Conservation (phyloP, 2,329 filamentous ascomycete species). For the Byssoonygena ceratinophila region DNA sequence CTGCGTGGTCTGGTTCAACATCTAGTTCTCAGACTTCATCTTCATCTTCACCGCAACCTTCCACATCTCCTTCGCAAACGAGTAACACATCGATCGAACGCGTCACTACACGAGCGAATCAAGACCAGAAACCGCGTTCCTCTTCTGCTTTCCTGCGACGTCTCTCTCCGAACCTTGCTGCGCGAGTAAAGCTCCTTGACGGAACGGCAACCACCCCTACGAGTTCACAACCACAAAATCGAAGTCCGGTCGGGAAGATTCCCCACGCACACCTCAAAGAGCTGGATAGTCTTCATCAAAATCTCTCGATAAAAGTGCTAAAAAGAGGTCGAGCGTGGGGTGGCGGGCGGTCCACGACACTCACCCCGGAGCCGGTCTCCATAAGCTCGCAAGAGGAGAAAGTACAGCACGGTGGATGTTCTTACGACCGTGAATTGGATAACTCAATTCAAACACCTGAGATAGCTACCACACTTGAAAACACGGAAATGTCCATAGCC, state of each 20-base stretch:
- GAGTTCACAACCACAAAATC: constrained; percentile 16
- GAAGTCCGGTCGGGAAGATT: constrained; percentile 30
- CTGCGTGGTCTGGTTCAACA: constrained; percentile 15
- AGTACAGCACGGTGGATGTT: neutral
- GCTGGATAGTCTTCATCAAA: constrained; percentile 31
- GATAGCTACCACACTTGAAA: constrained; percentile 11
- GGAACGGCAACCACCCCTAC: constrained; percentile 23
- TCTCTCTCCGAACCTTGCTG: constrained; percentile 34
- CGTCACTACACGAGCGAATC: neutral
- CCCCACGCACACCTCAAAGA: constrained; percentile 34
- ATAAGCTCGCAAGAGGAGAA: constrained; percentile 1
- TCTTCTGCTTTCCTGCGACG: constrained; percentile 32
- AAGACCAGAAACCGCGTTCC: constrained; percentile 15
- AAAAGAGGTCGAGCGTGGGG: constrained; percentile 32
- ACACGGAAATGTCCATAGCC: constrained; percentile 12
- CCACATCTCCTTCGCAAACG: neutral
- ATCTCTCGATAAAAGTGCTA: constrained; percentile 32
- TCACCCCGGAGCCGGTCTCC: constrained; percentile 15
- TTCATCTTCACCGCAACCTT: neutral
- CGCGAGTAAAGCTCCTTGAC: constrained; percentile 35
- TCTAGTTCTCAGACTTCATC: neutral
- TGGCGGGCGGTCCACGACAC: constrained; percentile 6
- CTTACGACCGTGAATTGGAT: neutral
- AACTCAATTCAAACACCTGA: constrained; percentile 2
- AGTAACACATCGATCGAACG: constrained; percentile 2